These are phyloP conservation scores for Hypoxylon sp. DNA, from an alignment of 2,329 filamentous ascomycete species.

Conservation along the genomic window DNA sequence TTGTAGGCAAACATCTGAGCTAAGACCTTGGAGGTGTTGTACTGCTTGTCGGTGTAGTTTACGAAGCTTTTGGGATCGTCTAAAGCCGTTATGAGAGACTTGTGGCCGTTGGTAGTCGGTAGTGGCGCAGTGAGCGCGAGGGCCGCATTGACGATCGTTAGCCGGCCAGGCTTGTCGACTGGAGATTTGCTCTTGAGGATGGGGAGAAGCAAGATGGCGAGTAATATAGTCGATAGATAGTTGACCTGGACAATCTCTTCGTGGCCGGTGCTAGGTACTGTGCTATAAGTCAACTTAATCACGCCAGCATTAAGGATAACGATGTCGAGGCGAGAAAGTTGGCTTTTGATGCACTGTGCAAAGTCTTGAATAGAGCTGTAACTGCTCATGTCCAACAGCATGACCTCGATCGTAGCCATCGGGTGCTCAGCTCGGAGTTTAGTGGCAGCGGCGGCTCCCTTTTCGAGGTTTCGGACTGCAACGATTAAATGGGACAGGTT, in stretches of 20 bases:
- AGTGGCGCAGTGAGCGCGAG: slow-evolving; percentile 44
- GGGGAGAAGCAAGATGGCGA: slow-evolving; percentile 30
- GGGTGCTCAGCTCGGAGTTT: slow-evolving; percentile 53
- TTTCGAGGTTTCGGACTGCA: slow-evolving; percentile 61
- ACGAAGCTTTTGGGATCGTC: slow-evolving; percentile 47
- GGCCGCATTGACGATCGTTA: slow-evolving; percentile 48
- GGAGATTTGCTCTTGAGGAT: slow-evolving; percentile 33
- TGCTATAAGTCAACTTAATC: slow-evolving; percentile 6
- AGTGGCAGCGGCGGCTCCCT: slow-evolving; percentile 60
- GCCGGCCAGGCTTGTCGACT: slow-evolving; percentile 21
- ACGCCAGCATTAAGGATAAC: slow-evolving; percentile 35
- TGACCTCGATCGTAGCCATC: slow-evolving; percentile 62
- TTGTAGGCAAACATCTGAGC: slow-evolving; percentile 41
- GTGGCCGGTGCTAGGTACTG: slow-evolving; percentile 18
- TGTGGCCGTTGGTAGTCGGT: slow-evolving; percentile 36
- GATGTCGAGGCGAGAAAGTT: slow-evolving; percentile 26
- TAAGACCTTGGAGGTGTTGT: slow-evolving; percentile 34
- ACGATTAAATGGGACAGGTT: slow-evolving; percentile 62
- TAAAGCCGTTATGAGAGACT: slow-evolving; percentile 34
- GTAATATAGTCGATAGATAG: slow-evolving; percentile 27
- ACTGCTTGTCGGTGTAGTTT: slow-evolving; percentile 45
- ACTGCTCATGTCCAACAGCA: slow-evolving; percentile 64
- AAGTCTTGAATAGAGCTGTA: slow-evolving; percentile 64
- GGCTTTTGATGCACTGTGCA: slow-evolving; percentile 49
- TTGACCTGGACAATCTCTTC: slow-evolving; percentile 32